Evolutionary conservation across 2,329 filamentous ascomycete species (phyloP), one percentile per base, ranked within the genome.

Genomic region (Colletotrichum trifolii): DNA sequence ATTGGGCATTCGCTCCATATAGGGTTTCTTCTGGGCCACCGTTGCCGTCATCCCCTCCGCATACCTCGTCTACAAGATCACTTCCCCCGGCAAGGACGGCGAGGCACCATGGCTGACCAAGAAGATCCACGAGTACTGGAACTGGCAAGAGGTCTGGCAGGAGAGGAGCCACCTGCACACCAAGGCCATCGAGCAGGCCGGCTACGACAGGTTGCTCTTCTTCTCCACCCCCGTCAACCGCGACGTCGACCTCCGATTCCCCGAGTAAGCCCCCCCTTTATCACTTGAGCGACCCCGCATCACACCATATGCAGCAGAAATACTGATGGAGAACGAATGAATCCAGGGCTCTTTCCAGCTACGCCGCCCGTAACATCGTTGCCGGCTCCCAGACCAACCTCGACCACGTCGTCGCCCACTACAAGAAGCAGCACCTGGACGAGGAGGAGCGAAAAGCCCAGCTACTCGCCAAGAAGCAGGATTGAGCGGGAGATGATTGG

Each of bases 381-480:
- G 85, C 86, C 35, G 86, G 86, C 45, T 83, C 85, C 70, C 77
- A 80, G 67, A 74, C 79, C 69, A 85, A 85, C 74, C 74, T 89
- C 50, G 84, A 87, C 73, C 77, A 85, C 70, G 79, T 87, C 35
- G 80, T 86, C 13, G 85, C 83, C 73, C 86, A 88, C 76, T 88
- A 86, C 78, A 78, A 78, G 71, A 79, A 84, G 74, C 76, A 84
- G 76, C 81, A 87, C 69, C 71, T 83, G 59, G 81, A 82, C 63
- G 83, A 86, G 64, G 85, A 87, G 75, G 85, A 83, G 70, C 79
- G 82, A 69, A 88, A 88, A 77, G 78, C 77, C 42, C 78, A 79
- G 73, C 85, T 79, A 75, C 63, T 67, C 40, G 64, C 64, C 36
- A 56, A 60, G 58, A 67, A 66, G 58, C 54, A 63, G 46, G 50